These are phyloP conservation scores for Kodamaea sp. DNA, from an alignment of 1,139 yeast species.

Conservation along the genomic window DNA sequence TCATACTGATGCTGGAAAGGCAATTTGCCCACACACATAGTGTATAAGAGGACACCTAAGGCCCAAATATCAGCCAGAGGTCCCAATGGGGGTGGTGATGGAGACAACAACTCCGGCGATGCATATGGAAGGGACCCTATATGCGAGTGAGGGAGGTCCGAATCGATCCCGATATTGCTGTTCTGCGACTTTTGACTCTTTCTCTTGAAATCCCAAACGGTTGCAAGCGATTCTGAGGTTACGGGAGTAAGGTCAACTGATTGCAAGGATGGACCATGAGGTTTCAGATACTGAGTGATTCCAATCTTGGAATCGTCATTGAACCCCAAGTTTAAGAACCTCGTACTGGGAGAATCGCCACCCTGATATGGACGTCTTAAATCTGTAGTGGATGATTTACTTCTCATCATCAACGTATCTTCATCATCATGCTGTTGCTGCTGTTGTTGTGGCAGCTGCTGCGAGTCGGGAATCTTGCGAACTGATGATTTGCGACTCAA, in stretches of 20 bases:
- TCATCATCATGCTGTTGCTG: conserved; percentile 15
- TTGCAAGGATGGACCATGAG: conserved; percentile 40
- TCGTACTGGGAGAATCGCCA: conserved; percentile 31
- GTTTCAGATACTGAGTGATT: conserved; percentile 24
- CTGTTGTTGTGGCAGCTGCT: too few relatives aligned
- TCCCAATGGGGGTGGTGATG: conserved; percentile 67
- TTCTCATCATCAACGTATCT: conserved; percentile 34
- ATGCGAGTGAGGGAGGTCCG: conserved; percentile 59
- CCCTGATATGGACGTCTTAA: conserved; percentile 38
- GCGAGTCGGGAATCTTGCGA: conserved; percentile 4
- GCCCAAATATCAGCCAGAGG: conserved; percentile 91
- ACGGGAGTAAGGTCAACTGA: conserved; percentile 37
- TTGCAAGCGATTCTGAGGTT: conserved; percentile 15
- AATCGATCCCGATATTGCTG: conserved; percentile 25
- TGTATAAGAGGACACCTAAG: conserved; percentile 73
- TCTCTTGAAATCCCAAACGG: conserved; percentile 16
- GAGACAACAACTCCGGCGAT: conserved; percentile 76
- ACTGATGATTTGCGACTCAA: conserved; percentile 28
- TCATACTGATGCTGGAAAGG: conserved; percentile 85
- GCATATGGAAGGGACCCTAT: conserved; percentile 94
- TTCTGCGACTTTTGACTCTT: conserved; percentile 10
- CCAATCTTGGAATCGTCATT: conserved; percentile 39
- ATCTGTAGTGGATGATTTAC: conserved; percentile 46
- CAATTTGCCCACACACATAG: conserved; percentile 70
- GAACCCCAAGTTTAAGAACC: conserved; percentile 16